Base-by-base conservation (phyloP, 495 filamentous ascomycete species). In the Xylaria acuta region DNA sequence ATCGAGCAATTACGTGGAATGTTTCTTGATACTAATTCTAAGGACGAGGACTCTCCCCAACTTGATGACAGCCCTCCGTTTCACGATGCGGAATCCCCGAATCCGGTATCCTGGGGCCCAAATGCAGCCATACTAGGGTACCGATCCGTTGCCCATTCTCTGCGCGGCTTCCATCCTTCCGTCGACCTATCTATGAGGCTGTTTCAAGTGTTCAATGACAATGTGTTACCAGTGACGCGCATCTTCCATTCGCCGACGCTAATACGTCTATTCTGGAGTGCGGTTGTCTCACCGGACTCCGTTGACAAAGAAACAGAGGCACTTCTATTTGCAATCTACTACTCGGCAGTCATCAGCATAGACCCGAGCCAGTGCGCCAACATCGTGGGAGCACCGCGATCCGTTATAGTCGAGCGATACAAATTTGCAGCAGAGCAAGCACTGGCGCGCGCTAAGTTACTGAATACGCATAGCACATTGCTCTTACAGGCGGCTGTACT, bases 171-270 rank as follows among this genome's bases (percentile, higher is more conserved):
- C 25, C 88, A 92, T 80, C 89, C 89, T 1, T 75, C 73, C 3
- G 76, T 87, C 4, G 80, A 75, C 45, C 45, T 75, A 20, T 72
- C 76, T 18, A 77, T 80, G 65, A 81, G 82, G 63, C 81, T 89
- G 11, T 89, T 86, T 85, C 86, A 88, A 75, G 79, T 84, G 1
- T 89, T 86, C 67, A 70, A 86, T 20, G 81, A 88, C 7, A 87
- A 86, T 49, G 83, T 89, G 27, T 79, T 86, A 71, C 84, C 85
- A 8, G 69, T 88, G 36, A 73, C 83, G 45, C 88, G 87, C 64
- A 77, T 87, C 34, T 82, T 84, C 0, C 86, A 89, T 71, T 80
- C 80, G 5, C 86, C 87, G 2, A 86, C 75, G 38, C 69, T 86
- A 2, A 87, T 88, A 71, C 80, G 81, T 40, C 70, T 79, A 40